Conservation (phyloP, 352 stramenopile genomes). For the Pythium phragmiticola region DNA sequence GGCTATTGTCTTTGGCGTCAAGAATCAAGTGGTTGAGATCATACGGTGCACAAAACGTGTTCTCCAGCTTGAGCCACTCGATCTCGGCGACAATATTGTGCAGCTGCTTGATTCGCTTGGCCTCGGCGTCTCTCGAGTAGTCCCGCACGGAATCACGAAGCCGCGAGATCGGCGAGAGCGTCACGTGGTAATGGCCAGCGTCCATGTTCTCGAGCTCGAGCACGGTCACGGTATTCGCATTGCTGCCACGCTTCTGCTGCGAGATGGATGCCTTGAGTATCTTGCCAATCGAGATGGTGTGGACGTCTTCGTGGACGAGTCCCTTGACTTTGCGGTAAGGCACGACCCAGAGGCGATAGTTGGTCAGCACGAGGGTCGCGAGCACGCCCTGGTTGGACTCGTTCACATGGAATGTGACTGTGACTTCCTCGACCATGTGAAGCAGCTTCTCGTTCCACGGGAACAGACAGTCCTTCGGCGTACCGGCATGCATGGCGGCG, state of each 20-base stretch:
- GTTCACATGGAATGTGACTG: slow-evolving; percentile 87
- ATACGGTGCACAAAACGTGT: slow-evolving; percentile 76
- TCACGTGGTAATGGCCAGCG: slow-evolving; percentile 83
- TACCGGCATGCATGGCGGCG: slow-evolving; percentile 57
- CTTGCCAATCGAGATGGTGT: slow-evolving; percentile 78
- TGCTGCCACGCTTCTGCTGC: slow-evolving; percentile 76
- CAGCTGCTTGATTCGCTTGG: slow-evolving; percentile 78
- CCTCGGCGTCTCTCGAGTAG: slow-evolving; percentile 66
- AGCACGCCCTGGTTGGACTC: slow-evolving; percentile 83
- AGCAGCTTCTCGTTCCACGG: slow-evolving; percentile 83
- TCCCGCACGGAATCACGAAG: slow-evolving; percentile 68
- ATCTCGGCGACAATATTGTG: slow-evolving; percentile 81
- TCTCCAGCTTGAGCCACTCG: slow-evolving; percentile 82
- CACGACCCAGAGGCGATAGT: slow-evolving; percentile 86
- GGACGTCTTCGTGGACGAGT: slow-evolving; percentile 79
- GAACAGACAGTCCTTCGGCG: slow-evolving; percentile 73
- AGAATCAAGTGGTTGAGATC: slow-evolving; percentile 72
- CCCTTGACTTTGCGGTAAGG: slow-evolving; percentile 74
- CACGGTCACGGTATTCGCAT: slow-evolving; percentile 70
- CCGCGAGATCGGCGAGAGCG: slow-evolving; percentile 72
- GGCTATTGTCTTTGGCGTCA: slow-evolving; percentile 43
- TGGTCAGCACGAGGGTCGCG: slow-evolving; percentile 75
- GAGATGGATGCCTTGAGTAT: slow-evolving; percentile 76
- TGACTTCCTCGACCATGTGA: slow-evolving; percentile 86
- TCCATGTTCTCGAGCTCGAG: slow-evolving; percentile 86